These are phyloP conservation scores for Aspergillus bridgeri DNA, from an alignment of 495 filamentous ascomycete species.

Conservation along the genomic window DNA sequence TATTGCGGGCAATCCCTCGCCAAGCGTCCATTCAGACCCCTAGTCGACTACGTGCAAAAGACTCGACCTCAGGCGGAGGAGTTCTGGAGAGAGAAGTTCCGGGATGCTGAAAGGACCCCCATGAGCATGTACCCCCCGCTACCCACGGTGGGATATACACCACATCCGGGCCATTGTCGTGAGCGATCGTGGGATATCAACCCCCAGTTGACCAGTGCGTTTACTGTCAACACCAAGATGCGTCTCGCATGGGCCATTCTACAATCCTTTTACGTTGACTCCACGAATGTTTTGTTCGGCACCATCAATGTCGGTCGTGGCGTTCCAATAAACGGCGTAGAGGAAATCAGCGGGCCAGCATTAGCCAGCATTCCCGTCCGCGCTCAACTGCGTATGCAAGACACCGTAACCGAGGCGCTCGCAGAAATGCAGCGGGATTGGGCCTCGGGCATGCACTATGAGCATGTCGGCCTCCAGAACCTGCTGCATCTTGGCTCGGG, in stretches of 20 bases:
- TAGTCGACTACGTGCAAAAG: not conserved
- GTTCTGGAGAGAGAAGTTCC: not conserved
- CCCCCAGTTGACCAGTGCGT: too few species aligned
- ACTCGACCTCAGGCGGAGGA: not conserved
- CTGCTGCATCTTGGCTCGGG: constrained; percentile 26
- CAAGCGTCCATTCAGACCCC: not conserved
- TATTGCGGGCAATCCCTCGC: not conserved
- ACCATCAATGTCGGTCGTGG: constrained; percentile 31
- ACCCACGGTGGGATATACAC: too few species aligned
- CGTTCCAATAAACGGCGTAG: constrained; percentile 27
- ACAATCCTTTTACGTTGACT: constrained; percentile 21
- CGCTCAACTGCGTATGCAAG: constrained; percentile 20
- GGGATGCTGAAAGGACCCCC: not conserved
- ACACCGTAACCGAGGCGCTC: constrained; percentile 31
- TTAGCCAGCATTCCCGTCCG: constrained; percentile 48
- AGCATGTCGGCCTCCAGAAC: constrained; percentile 48
- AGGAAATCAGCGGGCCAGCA: constrained; percentile 34
- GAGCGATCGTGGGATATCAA: too few species aligned
- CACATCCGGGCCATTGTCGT: too few species aligned
- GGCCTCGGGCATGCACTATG: constrained; percentile 30
- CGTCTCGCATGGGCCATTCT: constrained; percentile 37
- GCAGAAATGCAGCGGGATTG: constrained; percentile 31
- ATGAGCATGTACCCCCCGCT: not conserved
- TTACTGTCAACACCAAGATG: not conserved
- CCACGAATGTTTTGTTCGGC: constrained; percentile 33